Percentiles rank a stretch among this genome's conserved stretches.
These are phyloP conservation scores for Diaporthe aspalathi DNA, from an alignment of 2,329 filamentous ascomycete species.

Conservation along the genomic window DNA sequence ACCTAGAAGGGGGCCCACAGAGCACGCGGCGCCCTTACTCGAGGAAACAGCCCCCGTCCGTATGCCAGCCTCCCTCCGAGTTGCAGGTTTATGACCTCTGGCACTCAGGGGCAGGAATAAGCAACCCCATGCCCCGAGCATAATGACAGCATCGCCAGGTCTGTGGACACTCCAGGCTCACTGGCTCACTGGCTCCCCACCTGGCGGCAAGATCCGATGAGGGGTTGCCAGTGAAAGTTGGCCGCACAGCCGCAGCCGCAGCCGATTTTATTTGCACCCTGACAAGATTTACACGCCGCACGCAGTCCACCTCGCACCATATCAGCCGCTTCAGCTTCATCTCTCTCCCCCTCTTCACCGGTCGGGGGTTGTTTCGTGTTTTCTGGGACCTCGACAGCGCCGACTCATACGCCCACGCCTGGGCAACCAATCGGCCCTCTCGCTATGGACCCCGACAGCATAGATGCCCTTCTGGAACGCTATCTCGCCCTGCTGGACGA, in stretches of 20 bases:
- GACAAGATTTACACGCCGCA: background rate
- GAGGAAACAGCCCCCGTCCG: background rate
- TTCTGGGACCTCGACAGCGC: background rate
- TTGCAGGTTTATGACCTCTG: conserved; percentile 20
- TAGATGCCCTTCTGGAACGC: conserved; percentile 73
- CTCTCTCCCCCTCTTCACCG: background rate
- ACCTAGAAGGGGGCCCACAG: conserved; percentile 2
- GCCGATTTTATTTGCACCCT: conserved; percentile 19
- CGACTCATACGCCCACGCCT: background rate
- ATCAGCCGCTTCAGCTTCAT: conserved; percentile 11
- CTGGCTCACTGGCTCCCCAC: conserved; percentile 16
- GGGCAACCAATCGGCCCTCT: conserved; percentile 22
- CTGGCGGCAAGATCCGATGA: conserved; percentile 34
- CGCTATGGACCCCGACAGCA: conserved; percentile 51
- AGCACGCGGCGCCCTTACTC: conserved; percentile 23
- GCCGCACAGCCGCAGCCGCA: background rate
- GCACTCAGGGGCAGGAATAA: conserved; percentile 28
- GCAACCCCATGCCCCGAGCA: conserved; percentile 15
- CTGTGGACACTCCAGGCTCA: conserved; percentile 12
- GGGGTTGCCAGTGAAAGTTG: conserved; percentile 23
- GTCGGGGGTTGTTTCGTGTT: background rate
- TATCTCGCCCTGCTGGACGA: conserved; percentile 76
- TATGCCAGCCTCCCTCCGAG: background rate
- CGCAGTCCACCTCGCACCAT: background rate
- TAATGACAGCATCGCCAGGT: conserved; percentile 15